phyloP scores from a whole-genome alignment of 2,329 filamentous ascomycete species.

The Paraconiothyrium brasiliense region DNA sequence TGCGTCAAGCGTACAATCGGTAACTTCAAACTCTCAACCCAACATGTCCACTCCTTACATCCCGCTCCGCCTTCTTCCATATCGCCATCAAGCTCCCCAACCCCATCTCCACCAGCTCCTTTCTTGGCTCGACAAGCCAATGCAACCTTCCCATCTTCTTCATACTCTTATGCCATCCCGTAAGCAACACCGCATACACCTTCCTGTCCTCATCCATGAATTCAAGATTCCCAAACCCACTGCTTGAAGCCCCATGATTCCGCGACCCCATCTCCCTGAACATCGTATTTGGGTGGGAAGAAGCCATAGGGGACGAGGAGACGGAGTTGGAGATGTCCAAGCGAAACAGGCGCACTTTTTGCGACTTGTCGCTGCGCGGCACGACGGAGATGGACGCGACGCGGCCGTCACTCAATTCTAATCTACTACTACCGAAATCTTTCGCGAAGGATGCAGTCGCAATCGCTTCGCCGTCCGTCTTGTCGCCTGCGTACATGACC shows the following conservation, averaged over 20 bases:
- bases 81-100: slow-evolving; percentile 10
- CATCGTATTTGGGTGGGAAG: not conserved
- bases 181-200: slow-evolving; percentile 3
- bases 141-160: slow-evolving; percentile 12
- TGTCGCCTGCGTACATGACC: not conserved
- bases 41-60: not conserved
- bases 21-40: not conserved
- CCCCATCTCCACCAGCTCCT: slow-evolving; percentile 2
- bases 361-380: not conserved
- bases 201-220: slow-evolving; percentile 2
- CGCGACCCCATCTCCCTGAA: slow-evolving; percentile 7
- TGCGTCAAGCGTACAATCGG: not conserved
- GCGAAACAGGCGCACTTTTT: slow-evolving; percentile 1
- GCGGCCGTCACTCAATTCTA: not conserved
- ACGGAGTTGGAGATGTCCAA: not conserved
- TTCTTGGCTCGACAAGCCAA: slow-evolving; percentile 3
- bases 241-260: not conserved
- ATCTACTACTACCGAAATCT: not conserved
- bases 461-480: not conserved
- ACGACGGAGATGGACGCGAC: not conserved
- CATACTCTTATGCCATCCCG: slow-evolving; percentile 3
- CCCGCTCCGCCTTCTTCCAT: slow-evolving; percentile 12
- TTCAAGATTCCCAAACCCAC: not conserved
- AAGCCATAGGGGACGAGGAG: too few species aligned
- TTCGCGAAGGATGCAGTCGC: not conserved